Percentiles rank a stretch among this genome's conserved stretches.
These are phyloP conservation scores for Iris pallida DNA, from an alignment of 116 monocot genomes.

Conservation along the genomic window DNA sequence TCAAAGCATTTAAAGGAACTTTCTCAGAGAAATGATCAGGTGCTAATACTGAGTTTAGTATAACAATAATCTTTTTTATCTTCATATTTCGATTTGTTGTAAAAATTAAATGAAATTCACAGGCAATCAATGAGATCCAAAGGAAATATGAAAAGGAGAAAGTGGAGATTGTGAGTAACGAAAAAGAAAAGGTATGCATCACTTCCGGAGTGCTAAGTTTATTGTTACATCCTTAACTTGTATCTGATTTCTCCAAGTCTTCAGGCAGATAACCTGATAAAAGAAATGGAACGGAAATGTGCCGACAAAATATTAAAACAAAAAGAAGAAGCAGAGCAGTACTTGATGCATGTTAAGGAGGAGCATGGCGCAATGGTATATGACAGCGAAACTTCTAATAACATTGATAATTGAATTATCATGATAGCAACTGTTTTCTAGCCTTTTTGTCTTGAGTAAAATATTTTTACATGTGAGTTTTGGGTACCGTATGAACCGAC, in stretches of 20 bases:
- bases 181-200: constrained; percentile 76
- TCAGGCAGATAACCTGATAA: constrained; percentile 71
- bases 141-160: constrained; percentile 90
- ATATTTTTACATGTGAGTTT: too few species aligned
- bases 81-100: background rate
- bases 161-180: constrained; percentile 57
- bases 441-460: background rate
- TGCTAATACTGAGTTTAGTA: constrained; percentile 11
- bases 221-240: background rate
- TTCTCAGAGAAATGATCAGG: constrained; percentile 95
- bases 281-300: constrained; percentile 70
- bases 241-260: constrained; percentile 2
- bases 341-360: constrained; percentile 50
- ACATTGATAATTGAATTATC: background rate
- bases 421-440: background rate
- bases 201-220: background rate
- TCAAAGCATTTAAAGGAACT: constrained; percentile 90
- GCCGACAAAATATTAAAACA: constrained; percentile 46
- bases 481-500: too few species aligned
- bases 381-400: background rate
- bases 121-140: constrained; percentile 96
- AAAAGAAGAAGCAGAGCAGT: constrained; percentile 50
- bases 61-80: background rate
- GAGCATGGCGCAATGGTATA: constrained; percentile 75
- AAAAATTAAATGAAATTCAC: constrained; percentile 7